Percentiles rank a stretch among this genome's conserved stretches.
These are phyloP conservation scores for Rusavskia elegans DNA, from an alignment of 495 filamentous ascomycete species.

Conservation along the genomic window DNA sequence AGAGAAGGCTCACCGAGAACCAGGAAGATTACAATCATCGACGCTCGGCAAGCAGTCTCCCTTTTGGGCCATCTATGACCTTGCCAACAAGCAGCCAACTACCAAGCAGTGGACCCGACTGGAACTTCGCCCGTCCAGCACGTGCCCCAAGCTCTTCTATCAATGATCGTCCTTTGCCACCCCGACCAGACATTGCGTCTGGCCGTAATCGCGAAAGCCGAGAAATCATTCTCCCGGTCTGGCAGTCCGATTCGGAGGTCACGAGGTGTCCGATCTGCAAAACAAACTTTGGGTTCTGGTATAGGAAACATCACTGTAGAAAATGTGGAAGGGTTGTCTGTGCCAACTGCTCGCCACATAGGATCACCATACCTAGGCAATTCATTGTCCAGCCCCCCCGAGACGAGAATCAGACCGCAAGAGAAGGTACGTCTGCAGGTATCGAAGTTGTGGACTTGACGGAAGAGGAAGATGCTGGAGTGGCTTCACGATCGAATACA, in stretches of 20 bases:
- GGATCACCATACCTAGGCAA: conserved; percentile 84
- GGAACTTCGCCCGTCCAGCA: not conserved
- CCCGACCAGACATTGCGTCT: conserved; percentile 3
- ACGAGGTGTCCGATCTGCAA: conserved; percentile 68
- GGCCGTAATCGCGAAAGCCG: conserved; percentile 3
- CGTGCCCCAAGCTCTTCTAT: not conserved
- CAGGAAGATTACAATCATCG: conserved; percentile 4
- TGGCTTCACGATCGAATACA: not conserved
- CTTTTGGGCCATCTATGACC: not conserved
- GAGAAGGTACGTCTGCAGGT: not conserved
- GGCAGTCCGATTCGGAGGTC: conserved; percentile 76
- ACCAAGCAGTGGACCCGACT: not conserved
- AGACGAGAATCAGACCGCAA: conserved; percentile 8
- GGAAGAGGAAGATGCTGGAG: conserved; percentile 17
- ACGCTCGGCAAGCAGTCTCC: conserved; percentile 6
- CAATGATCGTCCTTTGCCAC: conserved; percentile 8
- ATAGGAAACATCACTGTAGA: conserved; percentile 86
- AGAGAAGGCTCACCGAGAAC: conserved; percentile 9
- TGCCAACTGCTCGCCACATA: conserved; percentile 77
- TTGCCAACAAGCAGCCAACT: not conserved
- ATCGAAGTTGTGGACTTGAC: conserved; percentile 26
- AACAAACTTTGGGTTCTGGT: conserved; percentile 66
- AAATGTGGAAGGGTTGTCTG: conserved; percentile 96
- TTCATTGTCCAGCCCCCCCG: conserved; percentile 79
- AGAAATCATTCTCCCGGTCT: conserved; percentile 41